Conservation (phyloP, 148 eudicot genomes). For the Beta vulgaris region DNA sequence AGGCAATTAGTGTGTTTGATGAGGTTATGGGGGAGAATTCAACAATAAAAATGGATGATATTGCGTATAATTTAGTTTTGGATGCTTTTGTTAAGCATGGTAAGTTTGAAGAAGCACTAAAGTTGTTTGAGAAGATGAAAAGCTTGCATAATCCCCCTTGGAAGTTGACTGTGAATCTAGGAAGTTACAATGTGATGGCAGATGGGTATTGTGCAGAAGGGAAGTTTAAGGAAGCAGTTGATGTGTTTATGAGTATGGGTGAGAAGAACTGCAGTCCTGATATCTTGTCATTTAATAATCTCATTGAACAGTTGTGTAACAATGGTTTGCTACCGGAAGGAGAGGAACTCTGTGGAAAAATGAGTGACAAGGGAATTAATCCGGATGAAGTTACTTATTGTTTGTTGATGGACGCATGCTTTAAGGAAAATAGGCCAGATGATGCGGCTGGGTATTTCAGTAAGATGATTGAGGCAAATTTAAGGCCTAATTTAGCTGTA, state of each 20-base stretch:
- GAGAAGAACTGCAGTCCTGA: constrained; percentile 82
- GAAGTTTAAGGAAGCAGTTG: constrained; percentile 65
- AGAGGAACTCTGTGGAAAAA: constrained; percentile 70
- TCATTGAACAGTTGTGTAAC: constrained; percentile 70
- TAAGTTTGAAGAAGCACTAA: constrained; percentile 69
- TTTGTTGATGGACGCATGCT: constrained; percentile 81
- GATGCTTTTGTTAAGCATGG: constrained; percentile 81
- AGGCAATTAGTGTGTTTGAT: constrained; percentile 64
- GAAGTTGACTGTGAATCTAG: constrained; percentile 62
- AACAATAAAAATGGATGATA: constrained; percentile 60
- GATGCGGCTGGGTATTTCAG: constrained; percentile 78
- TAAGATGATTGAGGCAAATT: constrained; percentile 67
- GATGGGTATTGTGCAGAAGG: constrained; percentile 74
- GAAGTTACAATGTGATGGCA: constrained; percentile 82
- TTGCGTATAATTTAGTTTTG: constrained; percentile 62
- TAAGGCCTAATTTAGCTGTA: constrained; percentile 74
- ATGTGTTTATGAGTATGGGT: constrained; percentile 73
- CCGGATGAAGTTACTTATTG: constrained; percentile 81
- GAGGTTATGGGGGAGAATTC: constrained; percentile 51
- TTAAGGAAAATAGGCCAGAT: constrained; percentile 67
- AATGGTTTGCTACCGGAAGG: constrained; percentile 64
- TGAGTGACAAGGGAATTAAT: constrained; percentile 68
- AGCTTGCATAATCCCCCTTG: constrained; percentile 69
- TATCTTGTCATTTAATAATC: constrained; percentile 70
- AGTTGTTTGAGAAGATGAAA: constrained; percentile 71